Evolutionary conservation across 2,329 filamentous ascomycete genomes (phyloP).

Genomic region (Reticulascus tulasneorum): DNA sequence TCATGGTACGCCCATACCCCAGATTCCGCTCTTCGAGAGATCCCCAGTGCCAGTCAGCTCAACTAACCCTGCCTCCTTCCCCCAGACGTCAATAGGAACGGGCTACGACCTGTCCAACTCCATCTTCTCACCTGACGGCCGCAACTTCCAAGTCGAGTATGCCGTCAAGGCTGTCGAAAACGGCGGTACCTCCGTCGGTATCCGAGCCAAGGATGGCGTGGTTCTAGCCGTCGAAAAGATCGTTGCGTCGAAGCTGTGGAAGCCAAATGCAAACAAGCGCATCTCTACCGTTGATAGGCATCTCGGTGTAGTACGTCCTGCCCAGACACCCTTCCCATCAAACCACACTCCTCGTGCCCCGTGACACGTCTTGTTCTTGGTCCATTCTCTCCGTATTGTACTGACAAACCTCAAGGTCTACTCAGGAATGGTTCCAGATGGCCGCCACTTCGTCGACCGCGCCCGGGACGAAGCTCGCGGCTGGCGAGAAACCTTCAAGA

Average conservation of each 20-base stretch:
- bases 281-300: constrained; percentile 94
- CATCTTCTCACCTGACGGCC: constrained; percentile 97
- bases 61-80: constrained; percentile 7
- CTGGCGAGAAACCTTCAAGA: constrained; percentile 94
- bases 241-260: constrained; percentile 89
- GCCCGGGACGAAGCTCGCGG: constrained; percentile 88
- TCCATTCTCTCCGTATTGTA: not conserved
- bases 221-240: constrained; percentile 97
- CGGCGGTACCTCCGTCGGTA: constrained; percentile 91
- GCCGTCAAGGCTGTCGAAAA: constrained; percentile 98
- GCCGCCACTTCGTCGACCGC: constrained; percentile 89
- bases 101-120: constrained; percentile 99
- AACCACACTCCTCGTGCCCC: not conserved
- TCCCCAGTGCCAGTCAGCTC: not conserved
- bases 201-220: constrained; percentile 94
- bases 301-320: constrained; percentile 73
- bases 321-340: not conserved
- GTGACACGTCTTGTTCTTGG: no score
- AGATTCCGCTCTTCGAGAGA: constrained; percentile 1
- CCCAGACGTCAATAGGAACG: constrained; percentile 96
- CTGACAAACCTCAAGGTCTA: constrained; percentile 62
- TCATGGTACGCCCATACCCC: constrained; percentile 1
- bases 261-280: constrained; percentile 92
- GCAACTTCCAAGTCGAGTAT: constrained; percentile 99
- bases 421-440: constrained; percentile 90